Percentiles rank a stretch among this genome's conserved stretches.
phyloP scores from a whole-genome alignment of 164 flowering plant genomes.

The Nymphaea thermarum region DNA sequence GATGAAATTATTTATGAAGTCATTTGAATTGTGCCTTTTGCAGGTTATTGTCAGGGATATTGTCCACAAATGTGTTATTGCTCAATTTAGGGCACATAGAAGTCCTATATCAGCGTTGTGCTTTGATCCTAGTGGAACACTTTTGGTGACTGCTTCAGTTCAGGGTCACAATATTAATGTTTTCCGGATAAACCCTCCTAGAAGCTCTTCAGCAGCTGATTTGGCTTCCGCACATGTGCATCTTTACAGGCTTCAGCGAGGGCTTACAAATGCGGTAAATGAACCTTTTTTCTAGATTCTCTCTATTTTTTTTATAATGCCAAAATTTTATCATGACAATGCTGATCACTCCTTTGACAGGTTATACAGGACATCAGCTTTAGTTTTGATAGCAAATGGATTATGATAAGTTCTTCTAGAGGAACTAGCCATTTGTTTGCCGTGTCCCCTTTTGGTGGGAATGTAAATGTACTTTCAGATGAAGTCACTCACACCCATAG shows the following conservation, averaged over 20 bases:
- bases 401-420: constrained; percentile 75
- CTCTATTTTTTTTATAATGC: not conserved
- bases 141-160: constrained; percentile 76
- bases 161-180: constrained; percentile 81
- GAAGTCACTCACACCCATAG: constrained; percentile 13
- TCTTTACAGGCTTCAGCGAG: constrained; percentile 80
- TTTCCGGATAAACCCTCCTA: constrained; percentile 33
- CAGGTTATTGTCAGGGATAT: constrained; percentile 78
- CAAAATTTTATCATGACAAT: not conserved
- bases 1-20: not conserved
- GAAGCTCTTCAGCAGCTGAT: constrained; percentile 28
- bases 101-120: constrained; percentile 73
- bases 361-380: constrained; percentile 82
- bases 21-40: not conserved
- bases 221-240: constrained; percentile 34
- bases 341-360: constrained; percentile 17
- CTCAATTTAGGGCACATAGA: constrained; percentile 77
- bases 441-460: constrained; percentile 46
- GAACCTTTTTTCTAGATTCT: constrained; percentile 1
- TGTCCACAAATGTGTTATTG: constrained; percentile 40
- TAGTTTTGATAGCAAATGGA: constrained; percentile 69
- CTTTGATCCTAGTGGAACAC: constrained; percentile 76
- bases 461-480: constrained; percentile 18
- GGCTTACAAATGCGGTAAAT: constrained; percentile 73
- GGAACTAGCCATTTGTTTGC: constrained; percentile 82